Percentiles rank a stretch among this genome's conserved stretches.
Conservation (phyloP, 2,329 filamentous ascomycete genomes). For the Colletotrichum sp. region DNA sequence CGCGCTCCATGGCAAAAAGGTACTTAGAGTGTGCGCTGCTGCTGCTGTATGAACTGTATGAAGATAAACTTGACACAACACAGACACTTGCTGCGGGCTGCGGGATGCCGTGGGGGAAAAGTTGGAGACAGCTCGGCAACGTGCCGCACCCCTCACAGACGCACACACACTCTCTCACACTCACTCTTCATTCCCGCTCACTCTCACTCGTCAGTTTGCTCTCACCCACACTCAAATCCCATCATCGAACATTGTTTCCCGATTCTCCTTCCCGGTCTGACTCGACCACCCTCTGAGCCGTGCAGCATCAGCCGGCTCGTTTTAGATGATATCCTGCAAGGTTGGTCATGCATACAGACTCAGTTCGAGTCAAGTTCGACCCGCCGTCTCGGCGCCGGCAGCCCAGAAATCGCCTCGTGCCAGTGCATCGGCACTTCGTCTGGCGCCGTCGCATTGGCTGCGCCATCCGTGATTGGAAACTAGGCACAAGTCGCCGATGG, state of each 20-base stretch:
- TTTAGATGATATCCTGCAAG: neutral
- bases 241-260: neutral
- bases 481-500: neutral
- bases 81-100: neutral
- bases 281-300: neutral
- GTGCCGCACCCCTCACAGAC: slow-evolving; percentile 1
- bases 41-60: neutral
- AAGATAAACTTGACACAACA: neutral
- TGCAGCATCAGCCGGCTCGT: neutral
- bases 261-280: neutral
- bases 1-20: neutral
- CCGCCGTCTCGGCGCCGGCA: neutral
- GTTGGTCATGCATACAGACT: slow-evolving; percentile 4
- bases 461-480: neutral
- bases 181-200: neutral
- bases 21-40: neutral
- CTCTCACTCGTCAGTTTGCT: neutral
- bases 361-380: neutral
- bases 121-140: slow-evolving; percentile 13
- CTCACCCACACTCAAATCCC: neutral
- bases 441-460: neutral
- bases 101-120: neutral
- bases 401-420: neutral
- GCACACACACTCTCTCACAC: neutral
- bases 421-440: slow-evolving; percentile 5